A percentile compares a stretch with the other conserved stretches of the same genome.
These are phyloP conservation scores for Alternaria novae-zelandiae DNA, from an alignment of 2,329 filamentous ascomycete genomes.

Conservation along the genomic window DNA sequence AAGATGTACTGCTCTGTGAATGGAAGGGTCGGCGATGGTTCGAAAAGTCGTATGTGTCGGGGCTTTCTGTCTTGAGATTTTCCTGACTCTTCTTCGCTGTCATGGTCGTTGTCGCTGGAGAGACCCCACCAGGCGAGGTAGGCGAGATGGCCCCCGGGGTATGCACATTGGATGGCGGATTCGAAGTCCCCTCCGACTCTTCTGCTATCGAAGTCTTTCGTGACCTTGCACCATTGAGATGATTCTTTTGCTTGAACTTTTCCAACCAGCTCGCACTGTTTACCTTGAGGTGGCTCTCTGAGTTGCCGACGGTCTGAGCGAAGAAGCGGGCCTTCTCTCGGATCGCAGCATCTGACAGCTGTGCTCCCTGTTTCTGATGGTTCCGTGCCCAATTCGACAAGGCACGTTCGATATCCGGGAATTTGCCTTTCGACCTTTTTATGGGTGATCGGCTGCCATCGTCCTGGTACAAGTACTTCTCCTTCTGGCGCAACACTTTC, in stretches of 20 bases:
- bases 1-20: conserved; percentile 69
- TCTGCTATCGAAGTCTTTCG: conserved; percentile 65
- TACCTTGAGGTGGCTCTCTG: conserved; percentile 73
- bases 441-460: conserved; percentile 80
- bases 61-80: conserved; percentile 64
- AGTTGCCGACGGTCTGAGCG: conserved; percentile 72
- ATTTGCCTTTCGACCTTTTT: conserved; percentile 83
- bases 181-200: conserved; percentile 70
- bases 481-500: conserved; percentile 92
- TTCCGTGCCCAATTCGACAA: conserved; percentile 87
- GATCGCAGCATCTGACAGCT: conserved; percentile 80
- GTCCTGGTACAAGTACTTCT: conserved; percentile 86
- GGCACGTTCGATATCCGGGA: conserved; percentile 89
- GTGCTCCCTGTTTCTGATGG: conserved; percentile 75
- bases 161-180: conserved; percentile 63
- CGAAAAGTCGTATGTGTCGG: conserved; percentile 66
- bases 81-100: conserved; percentile 71
- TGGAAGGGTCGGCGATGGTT: conserved; percentile 68
- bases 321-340: conserved; percentile 85
- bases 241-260: conserved; percentile 93
- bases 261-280: conserved; percentile 84
- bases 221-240: conserved; percentile 61
- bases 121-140: conserved; percentile 71
- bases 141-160: conserved; percentile 74
- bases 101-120: conserved; percentile 71